A percentile compares a stretch with the other conserved stretches of the same genome.
phyloP scores from a whole-genome alignment of 257 asterid genomes.

The Solanum gracilifrons region DNA sequence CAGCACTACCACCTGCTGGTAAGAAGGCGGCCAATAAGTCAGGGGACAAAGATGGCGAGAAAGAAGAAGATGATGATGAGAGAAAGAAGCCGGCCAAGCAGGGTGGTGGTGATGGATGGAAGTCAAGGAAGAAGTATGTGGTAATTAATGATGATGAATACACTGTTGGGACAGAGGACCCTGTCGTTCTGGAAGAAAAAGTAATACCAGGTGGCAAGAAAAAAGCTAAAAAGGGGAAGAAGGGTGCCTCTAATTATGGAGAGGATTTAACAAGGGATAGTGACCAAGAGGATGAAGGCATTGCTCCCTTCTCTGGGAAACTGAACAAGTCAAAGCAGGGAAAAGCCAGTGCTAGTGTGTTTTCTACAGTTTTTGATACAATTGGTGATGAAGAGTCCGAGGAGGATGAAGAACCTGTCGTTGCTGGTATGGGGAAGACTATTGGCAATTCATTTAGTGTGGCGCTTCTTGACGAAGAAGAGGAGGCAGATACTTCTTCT shows the following conservation, averaged over 20 bases:
- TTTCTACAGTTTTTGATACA: slow-evolving; percentile 12
- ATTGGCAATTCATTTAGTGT: background rate
- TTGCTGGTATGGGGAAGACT: slow-evolving; percentile 50
- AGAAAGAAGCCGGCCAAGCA: slow-evolving; percentile 11
- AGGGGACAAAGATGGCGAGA: slow-evolving; percentile 10
- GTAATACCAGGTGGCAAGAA: slow-evolving; percentile 41
- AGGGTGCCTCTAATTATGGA: slow-evolving; percentile 40
- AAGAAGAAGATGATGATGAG: slow-evolving; percentile 21
- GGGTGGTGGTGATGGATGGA: slow-evolving; percentile 38
- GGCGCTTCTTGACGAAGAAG: slow-evolving; percentile 13
- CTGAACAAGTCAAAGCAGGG: slow-evolving; percentile 24
- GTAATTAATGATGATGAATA: slow-evolving; percentile 53
- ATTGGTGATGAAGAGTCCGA: slow-evolving; percentile 29
- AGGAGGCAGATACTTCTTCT: slow-evolving; percentile 23
- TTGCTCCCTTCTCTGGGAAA: slow-evolving; percentile 19
- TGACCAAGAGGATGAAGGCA: slow-evolving; percentile 15
- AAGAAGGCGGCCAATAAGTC: slow-evolving; percentile 41
- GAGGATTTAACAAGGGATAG: slow-evolving; percentile 12
- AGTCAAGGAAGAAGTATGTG: slow-evolving; percentile 52
- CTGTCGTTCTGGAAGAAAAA: slow-evolving; percentile 30
- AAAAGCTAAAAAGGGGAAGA: slow-evolving; percentile 59
- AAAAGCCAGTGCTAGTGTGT: slow-evolving; percentile 21
- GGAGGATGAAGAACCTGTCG: slow-evolving; percentile 28
- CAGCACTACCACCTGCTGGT: slow-evolving; percentile 5
- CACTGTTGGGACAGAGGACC: slow-evolving; percentile 46